Evolutionary conservation across 129 eudicot genomes (phyloP), one percentile per base, ranked within the genome.

Genomic region (Chrysanthemum seticuspe): DNA sequence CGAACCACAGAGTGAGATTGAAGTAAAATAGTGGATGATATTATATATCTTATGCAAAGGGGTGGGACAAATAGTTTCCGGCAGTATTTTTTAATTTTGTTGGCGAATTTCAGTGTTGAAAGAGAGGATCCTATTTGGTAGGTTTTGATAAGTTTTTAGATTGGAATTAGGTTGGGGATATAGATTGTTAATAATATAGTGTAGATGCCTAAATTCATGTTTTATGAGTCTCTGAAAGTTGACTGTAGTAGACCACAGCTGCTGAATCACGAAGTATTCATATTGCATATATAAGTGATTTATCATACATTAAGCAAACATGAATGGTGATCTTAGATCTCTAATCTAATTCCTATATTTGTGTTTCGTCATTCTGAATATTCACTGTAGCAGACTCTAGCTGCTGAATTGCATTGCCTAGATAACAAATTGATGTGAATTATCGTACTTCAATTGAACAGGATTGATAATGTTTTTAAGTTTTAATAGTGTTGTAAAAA

Each of bases 401-500:
- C 34, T 51, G 73, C 60, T 18, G 45, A 21, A 76, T 48, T 16
- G 19, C 54, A 16, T 59, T 15, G 62, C 51, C 64, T 10, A 21
- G 64, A 59, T 40, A 40, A 40, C 47, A 40, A 5, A 13, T 52
- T 13, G 57, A 13, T 13, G 58, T 40, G 47, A 40, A 40, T 40
- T 40, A 29, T 40, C 58, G 7, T 64, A 47, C 47, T 72, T 72
- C 59, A 25, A 25, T 19, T 25, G 8, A 51, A 51, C 27, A 68
- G 62, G 62, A 48, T 68, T 68, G 45, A 40, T 49, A 45, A 49
- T 5, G 7, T 57, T 6, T 4, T 4, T 57, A 57, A 14, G 16
- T 21, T 57, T 3, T 40, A 40, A n/a, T n/a, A 19, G 21, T 19
- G 21, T 19, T 19, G 21, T 19, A 19, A 19, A 19, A n/a, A n/a